Conservation (phyloP, 495 filamentous ascomycete genomes). For the Cudoniella acicularis region DNA sequence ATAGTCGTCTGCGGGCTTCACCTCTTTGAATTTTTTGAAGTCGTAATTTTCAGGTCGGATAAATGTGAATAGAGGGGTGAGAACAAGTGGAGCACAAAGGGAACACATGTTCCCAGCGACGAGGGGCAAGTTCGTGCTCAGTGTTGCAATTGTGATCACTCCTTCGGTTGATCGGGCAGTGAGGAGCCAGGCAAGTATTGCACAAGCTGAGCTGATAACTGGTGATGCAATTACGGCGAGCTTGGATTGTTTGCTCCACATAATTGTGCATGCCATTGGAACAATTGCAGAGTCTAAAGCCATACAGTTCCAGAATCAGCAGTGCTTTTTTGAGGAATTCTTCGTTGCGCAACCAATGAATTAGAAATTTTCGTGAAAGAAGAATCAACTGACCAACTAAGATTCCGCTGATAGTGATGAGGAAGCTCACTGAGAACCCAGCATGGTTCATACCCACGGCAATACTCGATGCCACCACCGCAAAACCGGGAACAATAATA, state of each 20-base stretch:
- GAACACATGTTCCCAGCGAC: slow-evolving; percentile 74
- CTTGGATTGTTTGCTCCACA: background rate
- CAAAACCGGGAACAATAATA: background rate
- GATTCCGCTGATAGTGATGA: background rate
- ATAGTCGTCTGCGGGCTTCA: slow-evolving; percentile 63
- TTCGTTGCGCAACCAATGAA: too few species aligned
- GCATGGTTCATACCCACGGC: background rate
- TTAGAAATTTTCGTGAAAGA: too few species aligned
- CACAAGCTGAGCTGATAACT: slow-evolving; percentile 69
- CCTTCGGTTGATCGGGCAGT: slow-evolving; percentile 75
- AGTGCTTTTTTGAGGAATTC: too few species aligned
- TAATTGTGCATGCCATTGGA: background rate
- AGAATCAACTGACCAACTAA: too few species aligned
- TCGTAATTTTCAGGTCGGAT: slow-evolving; percentile 69
- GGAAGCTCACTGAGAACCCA: background rate
- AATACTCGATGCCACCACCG: background rate
- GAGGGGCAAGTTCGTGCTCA: slow-evolving; percentile 81
- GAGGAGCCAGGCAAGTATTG: slow-evolving; percentile 83
- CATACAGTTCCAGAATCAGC: background rate
- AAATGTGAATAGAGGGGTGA: slow-evolving; percentile 73
- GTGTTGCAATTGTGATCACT: slow-evolving; percentile 64
- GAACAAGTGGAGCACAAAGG: slow-evolving; percentile 69
- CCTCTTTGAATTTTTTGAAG: slow-evolving; percentile 78
- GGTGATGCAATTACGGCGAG: slow-evolving; percentile 34
- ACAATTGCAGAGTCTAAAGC: background rate